These are phyloP conservation scores for Scheffersomyces ergatensis DNA, from an alignment of 805 yeast genomes.

Conservation along the genomic window DNA sequence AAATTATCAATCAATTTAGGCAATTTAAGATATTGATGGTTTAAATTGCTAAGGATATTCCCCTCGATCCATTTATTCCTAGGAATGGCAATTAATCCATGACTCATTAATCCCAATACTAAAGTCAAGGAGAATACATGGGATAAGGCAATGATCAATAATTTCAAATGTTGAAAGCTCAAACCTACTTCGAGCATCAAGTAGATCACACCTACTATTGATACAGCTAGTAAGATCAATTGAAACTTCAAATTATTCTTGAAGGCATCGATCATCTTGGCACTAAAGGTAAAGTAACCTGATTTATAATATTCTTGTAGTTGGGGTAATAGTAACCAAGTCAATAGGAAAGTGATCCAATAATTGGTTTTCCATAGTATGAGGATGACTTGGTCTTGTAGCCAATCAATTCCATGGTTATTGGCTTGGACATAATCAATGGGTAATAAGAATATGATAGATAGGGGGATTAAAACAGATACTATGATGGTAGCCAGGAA, in stretches of 20 bases:
- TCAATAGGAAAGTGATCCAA: slow-evolving; percentile 77
- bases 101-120: slow-evolving; percentile 83
- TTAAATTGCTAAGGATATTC: slow-evolving; percentile 22
- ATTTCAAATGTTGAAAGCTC: slow-evolving; percentile 53
- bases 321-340: slow-evolving; percentile 75
- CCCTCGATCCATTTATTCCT: slow-evolving; percentile 43
- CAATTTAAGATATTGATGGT: slow-evolving; percentile 48
- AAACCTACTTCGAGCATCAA: slow-evolving; percentile 51
- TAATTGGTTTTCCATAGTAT: slow-evolving; percentile 70
- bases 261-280: slow-evolving; percentile 55
- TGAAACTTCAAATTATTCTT: slow-evolving; percentile 60
- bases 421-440: slow-evolving; percentile 65
- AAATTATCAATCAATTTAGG: slow-evolving; percentile 57
- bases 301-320: slow-evolving; percentile 71
- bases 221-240: slow-evolving; percentile 50
- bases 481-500: slow-evolving; percentile 47
- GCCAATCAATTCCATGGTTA: slow-evolving; percentile 29
- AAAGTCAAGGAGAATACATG: slow-evolving; percentile 73
- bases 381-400: slow-evolving; percentile 47
- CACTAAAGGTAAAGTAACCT: slow-evolving; percentile 54
- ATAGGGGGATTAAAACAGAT: slow-evolving; percentile 72
- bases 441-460: slow-evolving; percentile 72
- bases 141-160: slow-evolving; percentile 69
- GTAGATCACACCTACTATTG: slow-evolving; percentile 56
- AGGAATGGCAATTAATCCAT: slow-evolving; percentile 72